Evolutionary conservation across 352 stramenopile genomes (phyloP), one percentile per base, ranked within the genome.

Genomic region (Pythium aquatile): DNA sequence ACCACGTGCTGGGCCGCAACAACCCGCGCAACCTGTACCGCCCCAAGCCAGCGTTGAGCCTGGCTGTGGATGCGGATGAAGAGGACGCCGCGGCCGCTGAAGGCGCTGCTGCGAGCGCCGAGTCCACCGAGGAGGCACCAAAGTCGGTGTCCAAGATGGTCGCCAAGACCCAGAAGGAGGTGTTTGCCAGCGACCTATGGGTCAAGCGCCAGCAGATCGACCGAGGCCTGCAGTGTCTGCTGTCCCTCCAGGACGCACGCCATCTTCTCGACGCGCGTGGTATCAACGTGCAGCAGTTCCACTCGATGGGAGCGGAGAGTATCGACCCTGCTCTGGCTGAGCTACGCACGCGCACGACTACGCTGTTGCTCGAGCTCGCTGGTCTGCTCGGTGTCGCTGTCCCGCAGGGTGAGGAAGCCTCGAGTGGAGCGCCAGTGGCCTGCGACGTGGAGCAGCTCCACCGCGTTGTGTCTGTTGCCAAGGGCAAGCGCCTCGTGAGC

Each of bases 251-350:
- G 57, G 87, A 95, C 24, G 87, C 85, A 4, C 87, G 87, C 37
- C 87, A 94, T 49, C 66, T 95, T 37, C 65, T 95, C 28, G 87
- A 95, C 52, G 87, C 87, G 8, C 84, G 87, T 24, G 81, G 84
- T 24, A 84, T 95, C 35, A 93, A 94, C 51, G 87, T 94, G 29
- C 84, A 93, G 69, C 80, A 93, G 54, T 95, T 95, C 64, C 87
- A 95, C 63, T 87, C 83, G 32, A 83, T 94, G 75, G 75, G 87
- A 64, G 73, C 77, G 11, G 44, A 73, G 33, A 75, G 87, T 47
- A 91, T 95, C 63, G 87, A 93, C 49, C 79, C 83, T 1, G 75
- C 85, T 35, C 77, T 95, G 2, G 73, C 81, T 1, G 74, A 89
- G 52, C 61, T 95, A 54, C 87, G 87, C 35, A 72, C 69, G 16